Base-by-base conservation (phyloP, 2,329 filamentous ascomycete genomes). In the Verticillium nonalfalfae region DNA sequence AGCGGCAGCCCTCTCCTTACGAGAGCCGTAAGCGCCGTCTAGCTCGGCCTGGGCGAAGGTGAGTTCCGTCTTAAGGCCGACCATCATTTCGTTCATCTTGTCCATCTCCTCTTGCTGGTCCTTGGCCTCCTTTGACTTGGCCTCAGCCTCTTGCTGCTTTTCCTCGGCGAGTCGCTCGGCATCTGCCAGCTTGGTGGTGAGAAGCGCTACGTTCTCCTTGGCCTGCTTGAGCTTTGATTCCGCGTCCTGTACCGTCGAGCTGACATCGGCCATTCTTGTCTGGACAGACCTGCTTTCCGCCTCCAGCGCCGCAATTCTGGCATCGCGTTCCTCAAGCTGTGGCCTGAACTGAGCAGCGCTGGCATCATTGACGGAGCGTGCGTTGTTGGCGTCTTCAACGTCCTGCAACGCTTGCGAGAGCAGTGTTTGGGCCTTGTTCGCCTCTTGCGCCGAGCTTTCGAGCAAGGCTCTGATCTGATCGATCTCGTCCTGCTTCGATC, bases 31-130 rank as follows among this genome's bases (percentile, higher is more conserved):
- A 33, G 84, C 84, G 61, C 83, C 83, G 65, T 87, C 85, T 35
- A 87, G 79, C 71, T 87, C 85, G 18, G 85, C 85, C 68, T 83
- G 81, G 58, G 83, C 81, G 67, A 86, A 80, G 56, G 84, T 85
- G 62, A 85, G 76, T 68, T 87, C 84, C 59, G 83, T 86, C 78
- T 86, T 86, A 69, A 84, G 77, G 73, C 86, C 83, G 38, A 82
- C 80, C 60, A 85, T 70, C 68, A 79, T 78, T 68, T 78, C 74
- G 70, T 81, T 82, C 59, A 83, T 74, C 60, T 74, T 72, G 58
- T 84, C 81, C 39, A 83, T 68, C 63, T 84, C 80, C 56, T 78
- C 75, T 60, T 84, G 80, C 72, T 80, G 81, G 63, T 76, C 75
- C 67, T 78, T 78, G 65, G 77, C 69, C 60, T 76, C 70, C 63